Conservation (phyloP, 768 basidiomycete genomes). For the Tulasnella sp. region DNA sequence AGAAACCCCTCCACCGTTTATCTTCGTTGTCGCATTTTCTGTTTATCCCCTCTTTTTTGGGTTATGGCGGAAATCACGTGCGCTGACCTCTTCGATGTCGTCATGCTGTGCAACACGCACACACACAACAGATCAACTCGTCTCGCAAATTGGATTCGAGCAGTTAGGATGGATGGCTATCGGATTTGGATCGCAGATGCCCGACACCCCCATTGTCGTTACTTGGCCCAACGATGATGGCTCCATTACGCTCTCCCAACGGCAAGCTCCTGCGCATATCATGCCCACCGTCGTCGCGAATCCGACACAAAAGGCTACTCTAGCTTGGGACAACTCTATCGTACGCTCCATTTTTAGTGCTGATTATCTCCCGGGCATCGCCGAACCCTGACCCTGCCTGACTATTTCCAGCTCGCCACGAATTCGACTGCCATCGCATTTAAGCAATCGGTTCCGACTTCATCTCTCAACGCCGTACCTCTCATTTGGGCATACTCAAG, state of each 20-base stretch:
- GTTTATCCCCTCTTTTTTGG: not conserved
- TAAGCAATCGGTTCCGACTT: conserved; percentile 24
- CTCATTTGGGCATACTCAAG: conserved; percentile 57
- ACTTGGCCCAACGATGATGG: conserved; percentile 63
- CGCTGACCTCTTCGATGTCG: not conserved
- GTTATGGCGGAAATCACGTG: not conserved
- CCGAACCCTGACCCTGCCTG: conserved; percentile 25
- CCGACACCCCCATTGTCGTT: conserved; percentile 49
- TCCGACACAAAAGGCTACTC: conserved; percentile 47
- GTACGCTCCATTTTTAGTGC: conserved; percentile 32
- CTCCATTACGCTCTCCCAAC: conserved; percentile 57
- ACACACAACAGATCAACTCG: conserved; percentile 10
- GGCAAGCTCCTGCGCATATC: conserved; percentile 43
- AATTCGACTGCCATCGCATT: conserved; percentile 5
- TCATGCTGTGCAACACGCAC: not conserved
- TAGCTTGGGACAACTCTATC: conserved; percentile 33
- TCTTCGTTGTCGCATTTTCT: not conserved
- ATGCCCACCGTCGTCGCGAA: conserved; percentile 50
- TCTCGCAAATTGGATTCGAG: not conserved
- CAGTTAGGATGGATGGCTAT: conserved; percentile 23
- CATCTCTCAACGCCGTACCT: conserved; percentile 24
- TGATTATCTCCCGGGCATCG: conserved; percentile 33
- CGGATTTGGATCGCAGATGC: conserved; percentile 22
- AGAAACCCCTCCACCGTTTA: not conserved
- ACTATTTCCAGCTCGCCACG: not conserved